These are phyloP conservation scores for Holtermannia corniformis DNA, from an alignment of 768 basidiomycete genomes.

Conservation along the genomic window DNA sequence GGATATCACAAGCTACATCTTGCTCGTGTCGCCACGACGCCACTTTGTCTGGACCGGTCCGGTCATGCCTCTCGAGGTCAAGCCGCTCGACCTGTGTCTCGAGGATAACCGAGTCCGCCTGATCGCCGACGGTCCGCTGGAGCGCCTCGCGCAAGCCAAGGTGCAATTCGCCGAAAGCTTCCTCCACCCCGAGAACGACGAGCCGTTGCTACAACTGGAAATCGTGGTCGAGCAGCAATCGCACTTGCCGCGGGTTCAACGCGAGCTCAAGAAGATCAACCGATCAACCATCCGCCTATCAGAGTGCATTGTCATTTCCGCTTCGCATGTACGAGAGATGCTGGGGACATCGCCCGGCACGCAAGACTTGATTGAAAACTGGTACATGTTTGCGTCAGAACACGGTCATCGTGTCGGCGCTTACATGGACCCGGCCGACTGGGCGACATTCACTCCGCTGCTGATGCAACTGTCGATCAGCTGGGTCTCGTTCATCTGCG, in stretches of 20 bases:
- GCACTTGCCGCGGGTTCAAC: constrained; percentile 79
- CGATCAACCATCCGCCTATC: constrained; percentile 80
- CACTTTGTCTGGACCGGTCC: constrained; percentile 88
- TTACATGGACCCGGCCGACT: constrained; percentile 66
- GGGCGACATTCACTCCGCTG: constrained; percentile 64
- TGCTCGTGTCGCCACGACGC: constrained; percentile 72
- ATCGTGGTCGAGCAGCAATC: constrained; percentile 69
- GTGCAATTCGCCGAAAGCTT: constrained; percentile 63
- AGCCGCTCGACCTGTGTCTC: constrained; percentile 67
- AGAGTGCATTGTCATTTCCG: constrained; percentile 85
- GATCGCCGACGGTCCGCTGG: constrained; percentile 78
- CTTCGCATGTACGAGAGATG: constrained; percentile 61
- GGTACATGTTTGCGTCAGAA: constrained; percentile 85
- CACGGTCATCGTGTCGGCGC: constrained; percentile 83
- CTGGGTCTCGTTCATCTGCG: constrained; percentile 98
- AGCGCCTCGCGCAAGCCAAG: constrained; percentile 65
- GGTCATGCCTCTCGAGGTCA: constrained; percentile 63
- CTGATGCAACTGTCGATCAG: constrained; percentile 86
- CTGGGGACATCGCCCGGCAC: constrained; percentile 46
- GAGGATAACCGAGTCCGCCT: constrained; percentile 84
- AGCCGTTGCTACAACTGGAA: constrained; percentile 31
- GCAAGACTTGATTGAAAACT: constrained; percentile 64
- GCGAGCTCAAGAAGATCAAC: constrained; percentile 81
- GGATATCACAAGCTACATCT: constrained; percentile 53
- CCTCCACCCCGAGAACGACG: constrained; percentile 17